Conservation (phyloP, 768 basidiomycete species). For the Naganishia vishniacii region DNA sequence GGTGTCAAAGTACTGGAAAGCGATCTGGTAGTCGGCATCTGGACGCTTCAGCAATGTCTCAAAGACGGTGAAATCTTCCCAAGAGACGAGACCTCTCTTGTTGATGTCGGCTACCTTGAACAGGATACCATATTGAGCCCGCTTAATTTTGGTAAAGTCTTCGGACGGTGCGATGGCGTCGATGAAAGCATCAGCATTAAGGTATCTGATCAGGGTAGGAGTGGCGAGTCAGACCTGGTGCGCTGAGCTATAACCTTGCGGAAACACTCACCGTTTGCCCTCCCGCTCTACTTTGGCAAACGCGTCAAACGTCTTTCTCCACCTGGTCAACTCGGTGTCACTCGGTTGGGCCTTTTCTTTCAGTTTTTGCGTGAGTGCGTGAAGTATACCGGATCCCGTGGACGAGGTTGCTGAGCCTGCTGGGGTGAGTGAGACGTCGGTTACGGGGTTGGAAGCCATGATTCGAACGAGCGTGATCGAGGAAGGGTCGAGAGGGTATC, state of each 20-base stretch:
- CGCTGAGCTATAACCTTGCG: background rate
- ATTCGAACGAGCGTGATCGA: background rate
- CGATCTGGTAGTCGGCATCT: slow-evolving; percentile 95
- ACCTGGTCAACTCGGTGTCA: slow-evolving; percentile 78
- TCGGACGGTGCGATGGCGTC: slow-evolving; percentile 86
- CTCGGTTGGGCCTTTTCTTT: slow-evolving; percentile 37
- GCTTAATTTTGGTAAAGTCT: slow-evolving; percentile 78
- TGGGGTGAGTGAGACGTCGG: background rate
- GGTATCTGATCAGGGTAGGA: slow-evolving; percentile 58
- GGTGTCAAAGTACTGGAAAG: slow-evolving; percentile 92
- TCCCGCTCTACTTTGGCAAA: slow-evolving; percentile 68
- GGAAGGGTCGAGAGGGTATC: background rate
- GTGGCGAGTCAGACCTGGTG: background rate
- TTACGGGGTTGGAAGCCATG: slow-evolving; percentile 9
- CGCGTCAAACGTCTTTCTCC: slow-evolving; percentile 79
- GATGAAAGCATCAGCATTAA: slow-evolving; percentile 82
- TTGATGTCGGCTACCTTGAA: slow-evolving; percentile 47
- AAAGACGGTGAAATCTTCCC: slow-evolving; percentile 95
- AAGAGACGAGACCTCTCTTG: slow-evolving; percentile 50
- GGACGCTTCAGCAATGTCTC: slow-evolving; percentile 87
- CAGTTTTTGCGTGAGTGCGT: slow-evolving; percentile 2
- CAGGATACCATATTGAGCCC: slow-evolving; percentile 75
- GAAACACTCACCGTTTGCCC: slow-evolving; percentile 53
- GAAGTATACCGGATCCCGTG: background rate
- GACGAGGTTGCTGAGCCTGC: background rate